Percentiles rank a stretch among this genome's conserved stretches.
Conservation (phyloP, 2,329 filamentous ascomycete species). For the Colletotrichum simmondsii region DNA sequence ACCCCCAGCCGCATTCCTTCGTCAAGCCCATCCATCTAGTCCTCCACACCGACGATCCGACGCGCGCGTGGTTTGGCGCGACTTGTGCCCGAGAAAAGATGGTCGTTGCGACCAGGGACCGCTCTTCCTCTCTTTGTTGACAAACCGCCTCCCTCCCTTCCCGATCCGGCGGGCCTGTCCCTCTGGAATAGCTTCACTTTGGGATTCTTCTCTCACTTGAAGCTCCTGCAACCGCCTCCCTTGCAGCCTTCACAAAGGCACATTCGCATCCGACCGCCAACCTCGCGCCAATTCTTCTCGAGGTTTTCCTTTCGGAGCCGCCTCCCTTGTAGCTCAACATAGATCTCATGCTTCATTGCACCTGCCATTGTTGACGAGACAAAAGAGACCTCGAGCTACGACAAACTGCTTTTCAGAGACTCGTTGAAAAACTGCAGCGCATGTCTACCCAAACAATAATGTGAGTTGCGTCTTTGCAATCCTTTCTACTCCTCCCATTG, state of each 20-base stretch:
- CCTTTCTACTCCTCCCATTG: neutral
- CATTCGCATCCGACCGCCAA: neutral
- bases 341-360: constrained; percentile 22
- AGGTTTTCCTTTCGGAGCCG: constrained; percentile 4
- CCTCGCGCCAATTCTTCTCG: neutral
- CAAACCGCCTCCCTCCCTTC: constrained; percentile 28
- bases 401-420: neutral
- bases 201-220: neutral
- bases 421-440: neutral
- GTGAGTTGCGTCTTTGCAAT: constrained; percentile 23
- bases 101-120: constrained; percentile 31
- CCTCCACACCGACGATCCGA: constrained; percentile 1
- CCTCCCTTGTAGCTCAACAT: constrained; percentile 29
- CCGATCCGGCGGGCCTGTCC: constrained; percentile 31
- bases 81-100: constrained; percentile 29
- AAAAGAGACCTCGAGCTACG: constrained; percentile 3
- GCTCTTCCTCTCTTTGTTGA: constrained; percentile 33
- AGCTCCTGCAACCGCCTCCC: constrained; percentile 8
- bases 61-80: constrained; percentile 28
- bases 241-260: constrained; percentile 15
- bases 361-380: constrained; percentile 28
- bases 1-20: constrained; percentile 1
- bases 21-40: neutral
- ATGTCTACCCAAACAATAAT: constrained; percentile 27
- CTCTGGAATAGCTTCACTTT: constrained; percentile 34